These are phyloP conservation scores for Phytophthora tentaculata DNA, from an alignment of 352 stramenopile genomes.

Conservation along the genomic window DNA sequence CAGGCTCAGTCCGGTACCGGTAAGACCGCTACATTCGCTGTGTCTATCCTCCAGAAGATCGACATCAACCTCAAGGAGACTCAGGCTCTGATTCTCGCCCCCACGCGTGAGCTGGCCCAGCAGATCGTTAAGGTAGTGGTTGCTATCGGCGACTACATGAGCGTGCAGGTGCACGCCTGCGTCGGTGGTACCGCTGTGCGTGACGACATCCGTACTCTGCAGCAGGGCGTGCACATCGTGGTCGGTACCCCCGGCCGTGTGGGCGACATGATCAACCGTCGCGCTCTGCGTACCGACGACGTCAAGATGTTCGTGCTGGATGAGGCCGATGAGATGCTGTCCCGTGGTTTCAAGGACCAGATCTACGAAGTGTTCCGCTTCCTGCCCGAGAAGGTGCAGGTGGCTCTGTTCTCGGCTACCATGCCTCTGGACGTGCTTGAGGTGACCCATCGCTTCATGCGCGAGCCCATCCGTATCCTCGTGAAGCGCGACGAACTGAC, in stretches of 20 bases:
- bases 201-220: conserved; percentile 98
- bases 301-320: conserved; percentile 99
- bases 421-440: conserved; percentile 99
- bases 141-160: conserved; percentile 96
- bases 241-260: conserved; percentile 99
- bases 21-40: conserved; percentile 99
- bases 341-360: conserved; percentile 99
- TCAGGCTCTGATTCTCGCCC: conserved; percentile 98
- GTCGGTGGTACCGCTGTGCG: conserved; percentile 98
- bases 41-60: conserved; percentile 98
- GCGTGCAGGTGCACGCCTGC: conserved; percentile 97
- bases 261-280: conserved; percentile 99
- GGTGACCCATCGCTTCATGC: conserved; percentile 99
- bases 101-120: conserved; percentile 99
- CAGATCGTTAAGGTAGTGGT: conserved; percentile 99
- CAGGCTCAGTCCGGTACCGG: conserved; percentile 99
- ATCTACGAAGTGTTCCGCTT: conserved; percentile 99
- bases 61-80: conserved; percentile 96
- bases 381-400: conserved; percentile 97
- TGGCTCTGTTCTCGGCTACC: conserved; percentile 99
- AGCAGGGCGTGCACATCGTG: conserved; percentile 98
- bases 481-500: conserved; percentile 99
- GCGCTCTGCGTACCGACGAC: conserved; percentile 93
- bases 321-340: conserved; percentile 99
- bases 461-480: conserved; percentile 98